Base-by-base conservation (phyloP, 305 asterid genomes). In the Rubia balearica region DNA sequence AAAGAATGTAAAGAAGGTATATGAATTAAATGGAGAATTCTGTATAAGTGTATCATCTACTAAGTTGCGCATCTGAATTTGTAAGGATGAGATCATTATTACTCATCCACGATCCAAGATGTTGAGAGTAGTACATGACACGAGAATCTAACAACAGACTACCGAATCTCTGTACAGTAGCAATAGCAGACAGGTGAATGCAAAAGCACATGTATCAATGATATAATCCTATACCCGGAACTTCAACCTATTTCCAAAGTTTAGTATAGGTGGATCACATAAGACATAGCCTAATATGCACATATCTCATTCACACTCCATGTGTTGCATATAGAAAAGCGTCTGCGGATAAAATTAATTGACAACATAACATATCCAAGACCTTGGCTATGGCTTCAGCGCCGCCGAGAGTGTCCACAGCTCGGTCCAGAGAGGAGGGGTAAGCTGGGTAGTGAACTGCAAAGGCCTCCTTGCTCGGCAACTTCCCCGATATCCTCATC, bases 321-420 rank as follows among this genome's bases (percentile, higher is more conserved):
- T 48, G 55, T 48, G 55, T 45, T 3, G 49, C 49, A 33, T 33
- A 33, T 27, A 27, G 30, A 27, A 27, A 27, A 48, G n/a, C 17
- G 53, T 48, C n/a, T 48, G 14, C 49, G 2, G 49, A 45, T 9
- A 45, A 12, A 45, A 45, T 45, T 45, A 45, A 45, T 14, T 45
- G 49, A 45, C 14, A n/a, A n/a, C n/a, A n/a, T n/a, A 12, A 48
- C 55, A 14, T n/a, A n/a, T 55, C 11, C 8, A n/a, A 51, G 73
- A 92, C 98, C 96, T 89, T 90, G 71, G 81, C 81, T 82, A 93
- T 85, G 69, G 82, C 85, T 67, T 85, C 77, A 42, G 66, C 60
- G 63, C 98, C 98, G 5, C 97, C 98, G n/a, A 93, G 88, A 74
- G 96, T 88, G 81, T 93, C 92, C 43, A 91, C 75, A 21, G 97